Base-by-base conservation (phyloP, 2,329 filamentous ascomycete genomes). In the Colletotrichum sp. region DNA sequence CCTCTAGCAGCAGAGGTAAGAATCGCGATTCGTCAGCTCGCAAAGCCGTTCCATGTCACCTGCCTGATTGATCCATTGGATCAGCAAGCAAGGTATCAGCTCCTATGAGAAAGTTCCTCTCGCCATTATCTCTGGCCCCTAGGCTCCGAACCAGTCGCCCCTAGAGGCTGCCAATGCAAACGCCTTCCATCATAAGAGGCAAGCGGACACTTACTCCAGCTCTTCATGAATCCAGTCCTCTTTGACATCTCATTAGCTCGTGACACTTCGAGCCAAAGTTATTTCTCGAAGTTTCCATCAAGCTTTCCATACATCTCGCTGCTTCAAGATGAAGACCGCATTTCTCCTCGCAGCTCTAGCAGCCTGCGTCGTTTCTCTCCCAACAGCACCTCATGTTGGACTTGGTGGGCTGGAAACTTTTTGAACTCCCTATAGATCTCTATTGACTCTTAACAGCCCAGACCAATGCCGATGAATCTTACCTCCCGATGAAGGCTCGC, bases 401-500 rank as follows among this genome's bases (percentile, higher is more conserved):
- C 52, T 74, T 24, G 71, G 74, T 76, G 12, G 21, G 69, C 52
- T 16, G 5, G 14, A 12, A 65, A 32, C 3, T 24, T n/a, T 18
- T 18, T 13, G 13, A 7, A 9, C 13, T 26, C n/a, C 24, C 13
- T 26, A 3, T 18, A 7, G 16, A 67, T n/a, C 24, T 48, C 7
- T 36, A n/a, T 38, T 63, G 9, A 63, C 21, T 30, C 26, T 32
- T 12, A 5, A 18, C 10, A 70, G 68, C 58, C 18, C 58, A 63
- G 18, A 72, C 69, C 24, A 72, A 38, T 24, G 61, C 71, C 7
- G 74, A 75, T 12, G 73, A 75, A 14, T 74, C 73, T 21, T 75
- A 75, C 26, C 55, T 73, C 6, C 73, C 73, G 7, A 75, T 75
- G 73, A 62, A 48, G 18, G 48, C 26, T 32, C 62, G 73, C 9